Evolutionary conservation across 2,329 filamentous ascomycete species (phyloP).

Genomic region (Trichoderma arundinaceum): DNA sequence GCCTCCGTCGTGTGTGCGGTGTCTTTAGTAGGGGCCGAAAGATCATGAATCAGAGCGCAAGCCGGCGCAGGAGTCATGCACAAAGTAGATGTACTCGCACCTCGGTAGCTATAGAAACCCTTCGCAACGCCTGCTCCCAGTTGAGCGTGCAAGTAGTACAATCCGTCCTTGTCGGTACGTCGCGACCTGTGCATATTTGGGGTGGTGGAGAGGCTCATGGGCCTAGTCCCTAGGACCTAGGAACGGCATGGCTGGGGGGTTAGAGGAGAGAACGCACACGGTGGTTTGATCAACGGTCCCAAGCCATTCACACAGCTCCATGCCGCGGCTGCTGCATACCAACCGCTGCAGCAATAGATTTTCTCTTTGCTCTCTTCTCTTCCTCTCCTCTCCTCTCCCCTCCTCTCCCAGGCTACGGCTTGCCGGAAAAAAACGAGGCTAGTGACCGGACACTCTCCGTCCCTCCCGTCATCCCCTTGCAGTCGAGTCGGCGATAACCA

Average conservation of each 20-base stretch:
- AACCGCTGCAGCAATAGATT: background rate
- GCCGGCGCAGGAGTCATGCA: background rate
- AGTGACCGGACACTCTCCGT: constrained; percentile 14
- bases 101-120: constrained; percentile 5
- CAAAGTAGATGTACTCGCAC: background rate
- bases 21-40: background rate
- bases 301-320: constrained; percentile 9
- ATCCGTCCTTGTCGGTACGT: constrained; percentile 10
- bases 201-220: constrained; percentile 31
- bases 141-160: constrained; percentile 3
- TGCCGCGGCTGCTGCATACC: background rate
- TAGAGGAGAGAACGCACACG: constrained; percentile 17
- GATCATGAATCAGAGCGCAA: constrained; percentile 10
- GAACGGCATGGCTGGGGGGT: constrained; percentile 11
- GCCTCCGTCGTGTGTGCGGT: constrained; percentile 2
- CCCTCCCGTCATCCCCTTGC: constrained; percentile 11
- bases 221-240: constrained; percentile 2
- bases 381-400: background rate
- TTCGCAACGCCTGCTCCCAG: background rate
- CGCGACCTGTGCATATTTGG: constrained; percentile 15
- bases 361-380: background rate
- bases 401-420: background rate
- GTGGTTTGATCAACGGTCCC: constrained; percentile 30
- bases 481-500: constrained; percentile 25
- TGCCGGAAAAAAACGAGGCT: constrained; percentile 1